Percentiles rank a stretch among this genome's conserved stretches.
phyloP scores from a whole-genome alignment of 129 eudicot genomes.

The Daucus carota region DNA sequence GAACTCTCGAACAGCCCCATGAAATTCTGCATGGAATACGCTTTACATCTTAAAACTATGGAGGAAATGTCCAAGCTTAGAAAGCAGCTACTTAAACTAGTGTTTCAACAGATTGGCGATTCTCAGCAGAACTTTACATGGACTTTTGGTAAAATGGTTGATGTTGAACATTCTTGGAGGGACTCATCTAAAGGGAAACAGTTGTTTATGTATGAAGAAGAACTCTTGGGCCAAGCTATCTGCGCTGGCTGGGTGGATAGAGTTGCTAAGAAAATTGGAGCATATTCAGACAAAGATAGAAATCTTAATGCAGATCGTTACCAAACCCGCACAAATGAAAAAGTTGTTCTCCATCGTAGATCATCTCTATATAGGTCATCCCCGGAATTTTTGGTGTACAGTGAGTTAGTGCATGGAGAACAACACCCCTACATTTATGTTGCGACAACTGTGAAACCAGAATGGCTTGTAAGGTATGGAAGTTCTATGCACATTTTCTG shows the following conservation, averaged over 20 bases:
- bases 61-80: constrained; percentile 93
- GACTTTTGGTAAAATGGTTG: constrained; percentile 45
- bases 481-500: too few species aligned
- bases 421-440: constrained; percentile 75
- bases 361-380: constrained; percentile 52
- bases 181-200: constrained; percentile 42
- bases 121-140: constrained; percentile 45
- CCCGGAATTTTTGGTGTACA: constrained; percentile 74
- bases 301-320: constrained; percentile 52
- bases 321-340: constrained; percentile 56
- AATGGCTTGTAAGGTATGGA: constrained; percentile 79
- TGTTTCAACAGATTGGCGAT: constrained; percentile 43
- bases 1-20: constrained; percentile 42
- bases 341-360: constrained; percentile 66
- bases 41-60: constrained; percentile 74
- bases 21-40: constrained; percentile 50
- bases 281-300: constrained; percentile 46
- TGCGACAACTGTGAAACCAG: constrained; percentile 65
- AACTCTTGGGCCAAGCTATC: constrained; percentile 76
- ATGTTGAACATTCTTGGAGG: constrained; percentile 76
- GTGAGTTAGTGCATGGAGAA: constrained; percentile 48
- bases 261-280: constrained; percentile 57
- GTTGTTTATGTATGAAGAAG: constrained; percentile 52
- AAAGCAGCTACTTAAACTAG: constrained; percentile 66
- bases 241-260: constrained; percentile 96